Percentiles rank a stretch among this genome's conserved stretches.
phyloP scores from a whole-genome alignment of 805 yeast genomes.

The Clavispora phyllophila region DNA sequence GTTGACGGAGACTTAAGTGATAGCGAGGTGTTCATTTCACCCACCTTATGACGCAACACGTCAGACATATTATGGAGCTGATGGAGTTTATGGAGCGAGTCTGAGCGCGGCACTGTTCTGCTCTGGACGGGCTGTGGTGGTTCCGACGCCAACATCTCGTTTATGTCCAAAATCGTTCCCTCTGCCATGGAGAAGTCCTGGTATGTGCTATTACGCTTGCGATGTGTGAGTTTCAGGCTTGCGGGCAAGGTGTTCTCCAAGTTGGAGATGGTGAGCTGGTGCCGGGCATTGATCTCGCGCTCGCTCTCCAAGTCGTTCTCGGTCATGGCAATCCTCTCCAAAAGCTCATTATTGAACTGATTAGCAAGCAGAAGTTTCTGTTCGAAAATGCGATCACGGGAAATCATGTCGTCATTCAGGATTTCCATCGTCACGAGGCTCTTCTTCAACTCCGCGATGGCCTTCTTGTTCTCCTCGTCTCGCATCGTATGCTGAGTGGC shows the following conservation, averaged over 20 bases:
- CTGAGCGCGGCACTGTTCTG: conserved; percentile 17
- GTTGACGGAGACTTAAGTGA: conserved; percentile 6
- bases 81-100: conserved; percentile 28
- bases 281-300: conserved; percentile 11
- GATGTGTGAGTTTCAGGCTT: not conserved
- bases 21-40: conserved; percentile 10
- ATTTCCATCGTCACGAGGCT: conserved; percentile 38
- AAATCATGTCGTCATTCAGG: conserved; percentile 37
- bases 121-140: conserved; percentile 5
- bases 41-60: conserved; percentile 11
- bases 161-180: conserved; percentile 14
- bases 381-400: conserved; percentile 32
- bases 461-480: conserved; percentile 7
- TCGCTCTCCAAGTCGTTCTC: conserved; percentile 32
- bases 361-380: conserved; percentile 29
- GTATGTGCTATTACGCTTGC: conserved; percentile 8
- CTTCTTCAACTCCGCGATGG: conserved; percentile 21
- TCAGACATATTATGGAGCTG: conserved; percentile 22
- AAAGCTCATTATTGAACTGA: conserved; percentile 37
- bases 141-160: conserved; percentile 15
- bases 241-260: conserved; percentile 4
- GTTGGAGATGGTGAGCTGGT: conserved; percentile 11
- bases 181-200: conserved; percentile 13
- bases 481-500: conserved; percentile 5
- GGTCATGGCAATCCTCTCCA: conserved; percentile 38